Evolutionary conservation across 75 land plant genomes (phyloP).

Genomic region (Pinus tabuliformis): DNA sequence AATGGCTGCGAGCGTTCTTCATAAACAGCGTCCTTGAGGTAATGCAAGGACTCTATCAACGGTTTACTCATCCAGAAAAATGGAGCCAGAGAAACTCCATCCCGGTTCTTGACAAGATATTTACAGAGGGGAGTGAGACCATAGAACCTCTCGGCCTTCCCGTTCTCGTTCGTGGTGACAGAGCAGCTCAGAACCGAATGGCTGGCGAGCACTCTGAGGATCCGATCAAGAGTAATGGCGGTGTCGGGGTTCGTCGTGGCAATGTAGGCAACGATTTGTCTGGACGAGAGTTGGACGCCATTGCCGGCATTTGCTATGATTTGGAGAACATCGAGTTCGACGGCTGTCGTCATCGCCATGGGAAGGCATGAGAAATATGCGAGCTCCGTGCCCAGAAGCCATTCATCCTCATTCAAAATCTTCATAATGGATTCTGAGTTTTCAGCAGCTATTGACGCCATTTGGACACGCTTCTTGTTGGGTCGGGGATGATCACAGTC

Average conservation of each 20-base stretch:
- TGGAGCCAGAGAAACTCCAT: constrained; percentile 12
- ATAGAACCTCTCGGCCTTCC: constrained; percentile 5
- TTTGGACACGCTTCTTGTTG: too few species aligned
- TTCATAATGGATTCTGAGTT: not conserved
- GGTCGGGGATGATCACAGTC: too few species aligned
- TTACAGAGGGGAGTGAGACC: constrained; percentile 21
- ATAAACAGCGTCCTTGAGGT: constrained; percentile 33
- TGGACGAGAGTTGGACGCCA: constrained; percentile 1
- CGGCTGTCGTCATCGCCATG: constrained; percentile 20
- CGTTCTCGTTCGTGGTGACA: constrained; percentile 4
- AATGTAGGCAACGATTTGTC: constrained; percentile 19
- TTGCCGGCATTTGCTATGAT: constrained; percentile 5
- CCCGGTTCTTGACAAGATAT: constrained; percentile 11
- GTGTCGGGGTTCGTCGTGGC: not conserved
- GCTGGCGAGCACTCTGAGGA: too few species aligned
- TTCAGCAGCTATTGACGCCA: too few species aligned
- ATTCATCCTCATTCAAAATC: not conserved
- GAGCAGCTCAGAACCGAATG: not conserved
- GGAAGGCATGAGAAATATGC: constrained; percentile 10
- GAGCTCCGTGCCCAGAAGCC: too few species aligned
- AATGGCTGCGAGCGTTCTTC: constrained; percentile 13
- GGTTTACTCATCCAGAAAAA: constrained; percentile 13
- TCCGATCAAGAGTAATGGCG: too few species aligned
- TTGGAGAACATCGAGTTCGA: constrained; percentile 11
- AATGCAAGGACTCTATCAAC: constrained; percentile 19